These are phyloP conservation scores for Pythium sp. DNA, from an alignment of 352 stramenopile genomes.

Conservation along the genomic window DNA sequence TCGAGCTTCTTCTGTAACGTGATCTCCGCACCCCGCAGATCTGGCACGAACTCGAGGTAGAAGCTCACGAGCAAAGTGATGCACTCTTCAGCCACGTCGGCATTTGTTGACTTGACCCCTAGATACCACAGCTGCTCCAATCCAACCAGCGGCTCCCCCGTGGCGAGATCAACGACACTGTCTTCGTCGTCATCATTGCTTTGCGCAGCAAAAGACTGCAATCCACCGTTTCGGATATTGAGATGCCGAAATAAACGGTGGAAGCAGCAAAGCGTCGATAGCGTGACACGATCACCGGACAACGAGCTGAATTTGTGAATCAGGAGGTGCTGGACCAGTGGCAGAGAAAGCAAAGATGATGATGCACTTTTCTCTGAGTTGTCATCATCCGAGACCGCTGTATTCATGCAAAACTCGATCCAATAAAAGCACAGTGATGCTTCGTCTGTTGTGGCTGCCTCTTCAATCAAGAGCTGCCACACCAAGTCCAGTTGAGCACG, in stretches of 20 bases:
- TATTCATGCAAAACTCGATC: constrained; percentile 64
- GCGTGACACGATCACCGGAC: constrained; percentile 28
- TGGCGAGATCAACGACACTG: constrained; percentile 35
- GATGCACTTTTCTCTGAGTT: background rate
- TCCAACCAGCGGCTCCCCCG: constrained; percentile 35
- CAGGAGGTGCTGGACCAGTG: constrained; percentile 33
- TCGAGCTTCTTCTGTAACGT: constrained; percentile 32
- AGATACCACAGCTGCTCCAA: constrained; percentile 62
- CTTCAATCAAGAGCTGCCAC: constrained; percentile 45
- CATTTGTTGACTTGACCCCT: constrained; percentile 36
- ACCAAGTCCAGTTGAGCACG: constrained; percentile 30
- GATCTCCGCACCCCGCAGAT: constrained; percentile 24
- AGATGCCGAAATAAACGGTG: constrained; percentile 62
- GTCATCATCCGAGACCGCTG: constrained; percentile 12
- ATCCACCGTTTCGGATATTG: constrained; percentile 39
- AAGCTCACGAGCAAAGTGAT: constrained; percentile 56
- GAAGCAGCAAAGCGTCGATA: constrained; percentile 60
- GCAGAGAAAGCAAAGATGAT: constrained; percentile 24
- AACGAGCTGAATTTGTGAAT: constrained; percentile 45
- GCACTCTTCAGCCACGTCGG: constrained; percentile 53
- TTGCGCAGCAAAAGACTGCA: constrained; percentile 30
- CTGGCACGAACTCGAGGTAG: constrained; percentile 51
- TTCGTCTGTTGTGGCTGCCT: constrained; percentile 39
- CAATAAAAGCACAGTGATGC: constrained; percentile 69
- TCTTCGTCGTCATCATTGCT: constrained; percentile 8